Percentiles rank a stretch among this genome's conserved stretches.
phyloP scores from a whole-genome alignment of 108 stramenopile species.

The Hondaea fermentalgiana region DNA sequence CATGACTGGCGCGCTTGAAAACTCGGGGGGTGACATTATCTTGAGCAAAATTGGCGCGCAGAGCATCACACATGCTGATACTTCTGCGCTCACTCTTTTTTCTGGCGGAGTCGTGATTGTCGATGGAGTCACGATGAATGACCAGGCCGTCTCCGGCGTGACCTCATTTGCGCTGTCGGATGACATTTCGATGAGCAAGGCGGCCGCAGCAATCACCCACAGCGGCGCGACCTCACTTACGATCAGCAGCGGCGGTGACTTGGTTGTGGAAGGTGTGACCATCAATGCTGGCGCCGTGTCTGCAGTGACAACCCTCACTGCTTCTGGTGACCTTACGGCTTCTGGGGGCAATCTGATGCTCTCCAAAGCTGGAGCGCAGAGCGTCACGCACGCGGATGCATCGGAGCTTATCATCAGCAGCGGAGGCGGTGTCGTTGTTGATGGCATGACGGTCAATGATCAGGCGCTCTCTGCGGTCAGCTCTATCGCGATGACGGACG shows the following conservation, averaged over 20 bases:
- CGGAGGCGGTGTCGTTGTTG: background rate
- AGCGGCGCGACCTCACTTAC: background rate
- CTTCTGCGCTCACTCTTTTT: background rate
- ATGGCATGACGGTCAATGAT: background rate
- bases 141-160: background rate
- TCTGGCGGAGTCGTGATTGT: background rate
- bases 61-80: background rate
- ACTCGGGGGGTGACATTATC: background rate
- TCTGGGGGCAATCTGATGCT: background rate
- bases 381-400: background rate
- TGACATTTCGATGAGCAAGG: background rate
- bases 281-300: background rate
- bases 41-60: background rate
- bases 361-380: background rate
- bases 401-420: background rate
- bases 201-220: background rate
- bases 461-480: background rate
- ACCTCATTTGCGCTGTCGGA: background rate
- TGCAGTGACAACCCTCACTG: background rate
- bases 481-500: background rate
- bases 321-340: background rate
- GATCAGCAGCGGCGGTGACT: background rate
- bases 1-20: background rate
- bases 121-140: background rate
- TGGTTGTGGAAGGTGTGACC: background rate